These are phyloP conservation scores for Houttuynia cordata DNA, from an alignment of 164 flowering plant species.

Conservation along the genomic window DNA sequence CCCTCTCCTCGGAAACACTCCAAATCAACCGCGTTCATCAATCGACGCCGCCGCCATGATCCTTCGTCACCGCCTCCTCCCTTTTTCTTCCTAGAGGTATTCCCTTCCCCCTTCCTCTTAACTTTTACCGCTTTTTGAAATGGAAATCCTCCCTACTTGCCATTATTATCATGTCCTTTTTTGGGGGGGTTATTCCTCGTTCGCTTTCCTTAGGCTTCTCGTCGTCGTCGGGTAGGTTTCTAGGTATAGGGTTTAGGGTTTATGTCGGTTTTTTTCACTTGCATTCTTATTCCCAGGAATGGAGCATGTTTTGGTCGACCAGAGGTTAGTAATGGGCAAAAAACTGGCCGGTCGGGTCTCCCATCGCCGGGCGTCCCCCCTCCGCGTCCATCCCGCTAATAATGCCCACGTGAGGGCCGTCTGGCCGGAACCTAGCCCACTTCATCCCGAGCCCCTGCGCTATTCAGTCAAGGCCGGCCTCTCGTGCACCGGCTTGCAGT, in stretches of 20 bases:
- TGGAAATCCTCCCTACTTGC: too few relatives aligned
- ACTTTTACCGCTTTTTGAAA: too few relatives aligned
- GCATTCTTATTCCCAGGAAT: conserved; percentile 4
- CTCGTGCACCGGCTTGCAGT: conserved; percentile 25
- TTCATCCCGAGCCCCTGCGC: not conserved
- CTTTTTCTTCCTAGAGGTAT: too few relatives aligned
- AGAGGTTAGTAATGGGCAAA: conserved; percentile 12
- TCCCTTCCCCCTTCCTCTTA: too few relatives aligned
- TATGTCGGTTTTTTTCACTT: not conserved
- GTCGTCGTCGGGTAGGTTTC: not conserved
- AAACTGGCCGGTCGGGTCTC: not conserved
- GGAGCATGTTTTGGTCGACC: conserved; percentile 7
- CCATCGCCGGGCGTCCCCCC: not conserved
- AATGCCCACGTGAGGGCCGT: not conserved
- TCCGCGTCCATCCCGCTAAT: not conserved
- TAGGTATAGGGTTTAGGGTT: not conserved
- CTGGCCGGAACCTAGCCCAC: not conserved
- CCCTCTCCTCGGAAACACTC: too few relatives aligned
- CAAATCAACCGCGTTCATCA: too few relatives aligned
- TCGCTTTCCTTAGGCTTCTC: too few relatives aligned
- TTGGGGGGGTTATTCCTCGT: too few relatives aligned
- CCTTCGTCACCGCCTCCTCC: too few relatives aligned
- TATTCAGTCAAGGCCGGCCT: conserved; percentile 7
- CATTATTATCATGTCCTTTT: too few relatives aligned
- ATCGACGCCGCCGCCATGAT: too few relatives aligned